Base-by-base conservation (phyloP, 2,329 filamentous ascomycete species). In the Ceratocystis ficicola region DNA sequence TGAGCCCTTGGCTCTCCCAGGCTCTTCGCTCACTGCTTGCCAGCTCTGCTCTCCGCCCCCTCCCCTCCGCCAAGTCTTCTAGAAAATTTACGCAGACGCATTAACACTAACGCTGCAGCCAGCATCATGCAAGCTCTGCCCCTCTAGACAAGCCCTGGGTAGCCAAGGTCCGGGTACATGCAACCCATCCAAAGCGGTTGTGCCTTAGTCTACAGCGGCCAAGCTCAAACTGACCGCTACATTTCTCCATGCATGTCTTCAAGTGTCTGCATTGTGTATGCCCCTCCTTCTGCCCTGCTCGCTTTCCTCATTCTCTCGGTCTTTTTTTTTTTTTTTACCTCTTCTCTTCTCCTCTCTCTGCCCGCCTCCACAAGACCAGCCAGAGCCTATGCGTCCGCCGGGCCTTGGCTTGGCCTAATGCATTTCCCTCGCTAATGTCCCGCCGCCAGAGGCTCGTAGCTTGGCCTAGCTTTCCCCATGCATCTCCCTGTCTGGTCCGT, bases 221-320 rank as follows among this genome's bases (percentile, higher is more conserved):
- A 48, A 48, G 20, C 44, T n/a, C 46, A 50, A 28, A 12, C 52
- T 57, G 52, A 57, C 52, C 52, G 52, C 52, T 57, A 57, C 52
- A 57, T 57, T 32, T 57, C 52, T 28, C 28, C 22, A 30, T 17
- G 22, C 22, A 17, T 57, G 22, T 57, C 52, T 57, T 28, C 52
- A 57, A 57, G 52, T 57, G 52, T 57, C 52, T 32, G 52, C 52
- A 57, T 57, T 57, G 52, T 10, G 30, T 32, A n/a, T 6, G 10
- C 28, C 15, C 17, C 12, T 30, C 3, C 28, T 57, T 30, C 48
- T 30, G 6, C 8, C 10, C 52, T 57, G 10, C 8, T 52, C 28
- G 10, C 30, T 28, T 6, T 57, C 52, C 52, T n/a, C 52, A 12
- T 28, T 28, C 28, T 5, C 10, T n/a, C 17, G 3, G 25, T 28